Base-by-base conservation (phyloP, 176 grass and related monocot species). In the Musa troglodytarum region DNA sequence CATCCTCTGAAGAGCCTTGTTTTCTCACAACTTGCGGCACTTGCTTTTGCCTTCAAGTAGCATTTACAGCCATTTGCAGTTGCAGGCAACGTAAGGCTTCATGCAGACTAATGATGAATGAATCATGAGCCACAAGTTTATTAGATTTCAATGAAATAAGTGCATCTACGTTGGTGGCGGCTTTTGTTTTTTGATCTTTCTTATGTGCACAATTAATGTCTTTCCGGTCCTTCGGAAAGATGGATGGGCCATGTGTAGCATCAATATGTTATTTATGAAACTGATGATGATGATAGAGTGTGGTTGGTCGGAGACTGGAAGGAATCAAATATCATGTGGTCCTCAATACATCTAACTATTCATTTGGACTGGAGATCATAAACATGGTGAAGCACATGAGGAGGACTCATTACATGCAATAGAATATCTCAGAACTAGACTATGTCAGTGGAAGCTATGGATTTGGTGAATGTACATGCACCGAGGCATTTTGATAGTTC, bases 261-360 rank as follows among this genome's bases (percentile, higher is more conserved):
- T 61, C n/a, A 61, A 20, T 7, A 19, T 59, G 7, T 20, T 15
- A 61, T 1, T 2, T 70, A 9, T 51, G 43, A 70, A 50, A 70
- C 34, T 70, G 19, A 70, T 70, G 34, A 70, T 70, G 34, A 70
- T 6, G 51, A 49, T 51, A 49, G 6, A n/a, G 57, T 50, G 49
- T 70, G 68, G 19, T 51, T 70, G 68, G 68, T 70, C 20, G 68
- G 49, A 70, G 43, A 21, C 17, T 50, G 25, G 17, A 26, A 21
- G 68, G 49, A 70, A 70, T 70, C 68, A 70, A 70, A 50, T 70
- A 70, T 51, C 68, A 70, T 70, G 68, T 70, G 49, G 34, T 50
- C 17, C 14, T 70, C 29, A 15, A 4, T 4, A 43, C 34, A 43
- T 43, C 34, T 43, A 43, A 43, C 34, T 43, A 43, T 43, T 43